These are phyloP conservation scores for Akanthomyces uredinophilus DNA, from an alignment of 2,329 filamentous ascomycete species.

Conservation along the genomic window DNA sequence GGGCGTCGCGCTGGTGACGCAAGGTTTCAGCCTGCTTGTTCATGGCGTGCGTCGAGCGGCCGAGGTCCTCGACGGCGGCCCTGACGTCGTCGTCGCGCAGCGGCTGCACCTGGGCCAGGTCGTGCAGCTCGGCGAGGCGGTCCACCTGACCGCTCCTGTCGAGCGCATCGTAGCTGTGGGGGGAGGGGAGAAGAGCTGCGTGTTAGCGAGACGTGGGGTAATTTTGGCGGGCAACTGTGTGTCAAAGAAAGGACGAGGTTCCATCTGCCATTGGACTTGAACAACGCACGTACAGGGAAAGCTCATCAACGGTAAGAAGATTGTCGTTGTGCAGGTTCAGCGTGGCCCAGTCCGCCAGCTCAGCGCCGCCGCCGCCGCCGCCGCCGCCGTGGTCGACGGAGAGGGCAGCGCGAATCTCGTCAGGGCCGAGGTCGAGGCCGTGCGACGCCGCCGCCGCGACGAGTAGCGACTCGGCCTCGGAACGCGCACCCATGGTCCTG, in stretches of 20 bases:
- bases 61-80: slow-evolving; percentile 58
- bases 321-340: slow-evolving; percentile 46
- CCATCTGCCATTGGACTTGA: too few species aligned
- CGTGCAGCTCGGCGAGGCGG: slow-evolving; percentile 38
- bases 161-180: slow-evolving; percentile 43
- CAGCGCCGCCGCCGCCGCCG: slow-evolving; percentile 29
- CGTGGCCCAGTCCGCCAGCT: slow-evolving; percentile 44
- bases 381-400: slow-evolving; percentile 30
- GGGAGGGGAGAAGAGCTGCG: neutral
- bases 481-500: slow-evolving; percentile 25
- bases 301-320: slow-evolving; percentile 49
- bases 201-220: slow-evolving; percentile 16
- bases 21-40: slow-evolving; percentile 58
- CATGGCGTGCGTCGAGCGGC: slow-evolving; percentile 59
- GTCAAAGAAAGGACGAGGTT: neutral
- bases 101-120: slow-evolving; percentile 44
- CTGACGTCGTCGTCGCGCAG: slow-evolving; percentile 56
- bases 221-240: neutral
- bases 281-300: slow-evolving; percentile 41
- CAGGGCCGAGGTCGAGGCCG: slow-evolving; percentile 27
- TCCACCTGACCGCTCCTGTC: slow-evolving; percentile 45
- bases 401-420: slow-evolving; percentile 35
- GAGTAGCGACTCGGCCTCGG: slow-evolving; percentile 29
- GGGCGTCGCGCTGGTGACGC: slow-evolving; percentile 55
- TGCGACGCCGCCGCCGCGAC: slow-evolving; percentile 29